Base-by-base conservation (phyloP, 495 filamentous ascomycete genomes). In the Astrothelium subdiscretum region DNA sequence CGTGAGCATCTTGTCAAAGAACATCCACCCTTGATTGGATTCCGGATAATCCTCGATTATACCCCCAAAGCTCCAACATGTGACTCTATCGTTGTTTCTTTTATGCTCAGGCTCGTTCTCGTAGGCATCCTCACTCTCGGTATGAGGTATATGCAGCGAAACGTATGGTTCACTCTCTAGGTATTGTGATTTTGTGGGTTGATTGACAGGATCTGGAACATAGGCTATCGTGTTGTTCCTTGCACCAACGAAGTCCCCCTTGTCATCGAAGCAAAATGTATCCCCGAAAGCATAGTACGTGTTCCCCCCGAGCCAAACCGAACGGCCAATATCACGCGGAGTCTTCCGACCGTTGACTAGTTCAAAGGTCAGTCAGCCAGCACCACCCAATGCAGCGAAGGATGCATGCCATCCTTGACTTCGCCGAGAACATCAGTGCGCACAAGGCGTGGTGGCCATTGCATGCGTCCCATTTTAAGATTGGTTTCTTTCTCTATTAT, bases 261-360 rank as follows among this genome's bases (percentile, higher is more conserved):
- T 32, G 35, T 51, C 57, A 58, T 64, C 40, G 31, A 64, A 59
- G 58, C 62, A 64, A 43, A 64, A 64, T 32, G 62, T 64, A 32
- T 64, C 62, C 8, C 62, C 62, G 43, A 64, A 64, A 44, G 52
- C 43, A 32, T 64, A 64, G 32, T 60, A 64, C 22, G 57, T 64
- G n/a, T 60, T 57, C 12, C 62, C 62, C 27, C 62, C 58, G 5
- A 64, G 31, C 26, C 31, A 42, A 13, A 64, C 48, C 4, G 62
- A 32, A 12, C 58, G 62, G 29, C 62, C 62, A 43, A 59, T 32
- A 48, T 64, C 62, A 13, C 62, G 62, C 15, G 61, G 61, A 43
- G 24, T 54, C 48, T 54, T 54, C 8, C 48, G 48, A 20, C 48
- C 48, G 24, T 29, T 54, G 48, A 54, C 48, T 54, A 11, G 29